Conservation (phyloP, 495 filamentous ascomycete genomes). For the Aspergillus funiculosus region DNA sequence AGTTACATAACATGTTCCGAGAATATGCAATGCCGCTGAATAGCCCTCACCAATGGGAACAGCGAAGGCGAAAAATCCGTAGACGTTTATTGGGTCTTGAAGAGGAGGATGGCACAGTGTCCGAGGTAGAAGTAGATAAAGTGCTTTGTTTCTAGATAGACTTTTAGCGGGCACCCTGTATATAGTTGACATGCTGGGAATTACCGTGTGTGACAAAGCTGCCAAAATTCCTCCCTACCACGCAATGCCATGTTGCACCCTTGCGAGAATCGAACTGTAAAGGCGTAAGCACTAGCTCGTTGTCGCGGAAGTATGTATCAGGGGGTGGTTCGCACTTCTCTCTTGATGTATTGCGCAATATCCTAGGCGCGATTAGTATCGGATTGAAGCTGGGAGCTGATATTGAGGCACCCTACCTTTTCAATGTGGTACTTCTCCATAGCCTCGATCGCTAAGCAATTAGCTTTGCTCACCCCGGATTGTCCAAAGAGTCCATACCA, state of each 20-base stretch:
- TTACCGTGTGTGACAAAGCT: conserved; percentile 98
- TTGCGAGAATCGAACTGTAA: conserved; percentile 80
- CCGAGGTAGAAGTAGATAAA: conserved; percentile 99
- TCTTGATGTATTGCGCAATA: conserved; percentile 96
- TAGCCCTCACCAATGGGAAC: neutral
- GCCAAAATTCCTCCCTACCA: conserved; percentile 96
- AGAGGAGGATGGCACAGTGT: conserved; percentile 95
- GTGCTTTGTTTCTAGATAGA: conserved; percentile 81
- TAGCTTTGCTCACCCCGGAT: conserved; percentile 16
- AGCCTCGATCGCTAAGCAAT: conserved; percentile 72
- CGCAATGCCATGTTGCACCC: conserved; percentile 97
- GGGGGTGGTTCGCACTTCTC: conserved; percentile 57
- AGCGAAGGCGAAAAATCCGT: neutral
- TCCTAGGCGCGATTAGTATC: conserved; percentile 51
- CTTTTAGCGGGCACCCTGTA: conserved; percentile 10
- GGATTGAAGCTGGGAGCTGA: neutral
- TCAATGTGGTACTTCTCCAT: conserved; percentile 91
- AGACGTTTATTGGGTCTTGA: conserved; percentile 84
- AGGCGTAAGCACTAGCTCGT: conserved; percentile 22
- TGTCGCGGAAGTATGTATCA: conserved; percentile 6
- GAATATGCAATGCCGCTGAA: conserved; percentile 3
- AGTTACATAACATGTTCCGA: conserved; percentile 6
- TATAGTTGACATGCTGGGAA: conserved; percentile 8
- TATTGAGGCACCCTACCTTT: conserved; percentile 55
- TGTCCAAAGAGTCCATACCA: conserved; percentile 53